Evolutionary conservation across 768 basidiomycete species (phyloP), one percentile per base, ranked within the genome.

Genomic region (Amanita thiersii): DNA sequence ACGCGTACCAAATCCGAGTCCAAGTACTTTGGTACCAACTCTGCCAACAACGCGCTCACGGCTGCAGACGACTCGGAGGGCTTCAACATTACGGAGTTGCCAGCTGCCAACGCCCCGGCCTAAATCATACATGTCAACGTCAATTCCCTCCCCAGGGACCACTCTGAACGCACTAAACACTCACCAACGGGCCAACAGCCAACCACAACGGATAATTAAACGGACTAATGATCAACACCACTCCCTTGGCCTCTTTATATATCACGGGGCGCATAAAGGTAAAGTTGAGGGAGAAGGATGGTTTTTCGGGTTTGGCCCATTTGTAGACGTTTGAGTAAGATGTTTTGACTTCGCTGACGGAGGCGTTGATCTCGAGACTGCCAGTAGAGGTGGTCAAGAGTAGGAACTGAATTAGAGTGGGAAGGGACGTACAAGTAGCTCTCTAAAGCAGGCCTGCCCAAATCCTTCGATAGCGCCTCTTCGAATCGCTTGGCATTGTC

Each of bases 151-250:
- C 37, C 40, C 31, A 23, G 34, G 9, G 7, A 5, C 17, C 9
- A 25, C 40, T 24, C 11, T 24, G 10, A 37, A 24, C n/a, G 40
- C 12, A 14, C 31, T 20, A 37, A 23, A 25, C 23, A 56, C 72
- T 15, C 45, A 82, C 81, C 48, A 89, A 46, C 9, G 82, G 81
- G 1, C 66, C 62, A 5, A 85, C 26, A 0, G 70, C 56, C 39
- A 83, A 57, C 66, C 69, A 79, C 9, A 86, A 45, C 0, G 85
- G 86, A 52, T 81, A 86, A 57, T 86, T 87, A 70, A 84, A 86
- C 0, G 84, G 81, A 23, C 65, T 66, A 42, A 88, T 80, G 50
- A 84, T 73, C 36, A 86, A 61, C 0, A 81, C 71, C 18, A 78
- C 70, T 2, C 86, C 86, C 56, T 90, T 91, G 33, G 89, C 69